These are phyloP conservation scores for Boletus rubroflammeus DNA, from an alignment of 768 basidiomycete genomes.

Conservation along the genomic window DNA sequence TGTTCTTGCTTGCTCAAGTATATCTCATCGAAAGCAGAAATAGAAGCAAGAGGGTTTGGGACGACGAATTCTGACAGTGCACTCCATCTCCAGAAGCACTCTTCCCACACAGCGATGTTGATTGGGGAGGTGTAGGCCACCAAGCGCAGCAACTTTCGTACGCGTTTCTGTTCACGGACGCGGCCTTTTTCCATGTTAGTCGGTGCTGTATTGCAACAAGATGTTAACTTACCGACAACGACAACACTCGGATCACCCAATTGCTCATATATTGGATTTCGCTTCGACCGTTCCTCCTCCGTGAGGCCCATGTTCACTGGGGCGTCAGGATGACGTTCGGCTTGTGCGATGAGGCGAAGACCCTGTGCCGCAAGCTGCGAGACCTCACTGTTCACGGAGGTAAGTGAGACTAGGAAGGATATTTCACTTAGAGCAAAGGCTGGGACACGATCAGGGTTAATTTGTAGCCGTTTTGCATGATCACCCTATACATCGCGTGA, in stretches of 20 bases:
- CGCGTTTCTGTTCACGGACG: constrained; percentile 74
- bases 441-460: constrained; percentile 49
- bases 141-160: constrained; percentile 65
- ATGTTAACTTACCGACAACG: constrained; percentile 55
- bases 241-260: constrained; percentile 72
- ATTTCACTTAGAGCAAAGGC: constrained; percentile 71
- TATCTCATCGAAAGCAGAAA: constrained; percentile 34
- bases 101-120: constrained; percentile 80
- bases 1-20: constrained; percentile 37
- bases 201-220: not conserved
- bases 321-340: constrained; percentile 59
- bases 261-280: constrained; percentile 73
- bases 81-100: constrained; percentile 76
- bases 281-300: constrained; percentile 62
- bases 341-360: constrained; percentile 63
- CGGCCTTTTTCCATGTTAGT: constrained; percentile 48
- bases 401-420: constrained; percentile 65
- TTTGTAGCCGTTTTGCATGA: constrained; percentile 48
- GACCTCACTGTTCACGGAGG: constrained; percentile 63
- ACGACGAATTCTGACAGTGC: constrained; percentile 57
- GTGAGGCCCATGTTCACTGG: constrained; percentile 47
- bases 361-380: constrained; percentile 67
- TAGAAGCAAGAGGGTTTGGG: constrained; percentile 33
- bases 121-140: constrained; percentile 60
- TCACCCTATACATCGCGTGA: constrained; percentile 32